phyloP scores from a whole-genome alignment of 305 asterid species.

The Fraxinus nigra region DNA sequence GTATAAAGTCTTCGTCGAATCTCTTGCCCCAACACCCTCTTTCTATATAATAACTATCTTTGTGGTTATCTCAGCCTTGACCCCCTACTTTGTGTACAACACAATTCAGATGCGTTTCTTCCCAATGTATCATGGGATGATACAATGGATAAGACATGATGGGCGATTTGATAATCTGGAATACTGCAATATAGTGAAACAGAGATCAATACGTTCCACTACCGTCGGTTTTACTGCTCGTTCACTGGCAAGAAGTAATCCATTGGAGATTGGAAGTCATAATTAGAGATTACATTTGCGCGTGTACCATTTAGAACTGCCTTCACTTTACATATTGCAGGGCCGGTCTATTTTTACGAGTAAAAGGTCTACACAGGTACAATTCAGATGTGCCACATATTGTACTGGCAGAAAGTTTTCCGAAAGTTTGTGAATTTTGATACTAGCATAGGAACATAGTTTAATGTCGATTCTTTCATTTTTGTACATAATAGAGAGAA shows the following conservation, averaged over 20 bases:
- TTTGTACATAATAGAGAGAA: constrained; percentile 15
- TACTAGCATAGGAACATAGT: constrained; percentile 6
- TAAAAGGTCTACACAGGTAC: constrained; percentile 24
- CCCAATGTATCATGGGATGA: constrained; percentile 84
- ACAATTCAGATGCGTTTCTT: constrained; percentile 74
- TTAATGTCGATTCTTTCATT: constrained; percentile 37
- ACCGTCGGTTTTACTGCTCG: constrained; percentile 92
- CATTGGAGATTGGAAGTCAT: constrained; percentile 34
- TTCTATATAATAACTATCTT: constrained; percentile 56
- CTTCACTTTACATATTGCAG: constrained; percentile 20
- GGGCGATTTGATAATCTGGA: constrained; percentile 71
- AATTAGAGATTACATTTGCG: constrained; percentile 16
- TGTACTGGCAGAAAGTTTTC: constrained; percentile 10
- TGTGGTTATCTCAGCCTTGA: constrained; percentile 61
- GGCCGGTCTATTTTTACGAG: constrained; percentile 14
- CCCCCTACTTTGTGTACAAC: constrained; percentile 63
- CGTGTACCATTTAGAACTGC: constrained; percentile 12
- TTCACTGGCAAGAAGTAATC: constrained; percentile 63
- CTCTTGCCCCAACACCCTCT: constrained; percentile 65
- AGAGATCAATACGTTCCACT: constrained; percentile 63
- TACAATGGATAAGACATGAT: constrained; percentile 90
- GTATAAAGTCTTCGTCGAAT: constrained; percentile 62
- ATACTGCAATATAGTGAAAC: constrained; percentile 61
- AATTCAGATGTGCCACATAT: constrained; percentile 8
- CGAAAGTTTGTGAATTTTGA: constrained; percentile 38